Evolutionary conservation across 1,284 basidiomycete genomes (phyloP), one percentile per base, ranked within the genome.

Genomic region (Cutaneotrichosporon cyanovorans): DNA sequence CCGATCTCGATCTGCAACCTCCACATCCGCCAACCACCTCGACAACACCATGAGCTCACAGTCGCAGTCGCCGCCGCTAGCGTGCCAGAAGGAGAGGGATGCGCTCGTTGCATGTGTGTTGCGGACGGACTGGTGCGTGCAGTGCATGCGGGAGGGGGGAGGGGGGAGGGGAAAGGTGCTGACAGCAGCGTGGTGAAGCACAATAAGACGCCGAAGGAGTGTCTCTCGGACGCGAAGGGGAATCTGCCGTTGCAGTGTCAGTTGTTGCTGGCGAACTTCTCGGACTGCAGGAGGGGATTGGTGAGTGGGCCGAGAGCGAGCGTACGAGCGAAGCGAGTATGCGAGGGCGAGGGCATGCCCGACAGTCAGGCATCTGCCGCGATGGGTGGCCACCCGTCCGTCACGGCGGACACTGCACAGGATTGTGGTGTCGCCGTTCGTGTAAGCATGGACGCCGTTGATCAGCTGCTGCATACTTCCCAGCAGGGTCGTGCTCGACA

Each of bases 231-330:
- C 36, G 38, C 60, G 22, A 62, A 69, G 42, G 40, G 61, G 30
- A 62, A 69, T 38, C 50, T 72, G 18, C 70, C 70, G 3, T 35
- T 66, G 37, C 62, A 65, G 52, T 72, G 70, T 55, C 63, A 68
- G 51, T 65, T 69, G 46, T 53, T 71, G 30, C 65, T 71, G 38
- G 51, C 63, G 10, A 55, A 55, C 23, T 71, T 65, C 47, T 47
- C 63, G n/a, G 68, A 71, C 46, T 72, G 70, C 49, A 71, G 69
- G 51, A 66, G 64, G 40, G 70, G 70, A 2, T 53, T 72, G 62
- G 70, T 72, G 50, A 59, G 67, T 63, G n/a, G n/a, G 15, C 14
- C 4, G 18, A 8, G 32, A 34, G 32, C 32, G 32, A 16, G 32
- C 32, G 35, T 18, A 37, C 10, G 18, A 37, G n/a, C 16, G 35